A percentile compares a stretch with the other conserved stretches of the same genome.
phyloP scores from a whole-genome alignment of 2,329 filamentous ascomycete species.

The Penicillium sp. region DNA sequence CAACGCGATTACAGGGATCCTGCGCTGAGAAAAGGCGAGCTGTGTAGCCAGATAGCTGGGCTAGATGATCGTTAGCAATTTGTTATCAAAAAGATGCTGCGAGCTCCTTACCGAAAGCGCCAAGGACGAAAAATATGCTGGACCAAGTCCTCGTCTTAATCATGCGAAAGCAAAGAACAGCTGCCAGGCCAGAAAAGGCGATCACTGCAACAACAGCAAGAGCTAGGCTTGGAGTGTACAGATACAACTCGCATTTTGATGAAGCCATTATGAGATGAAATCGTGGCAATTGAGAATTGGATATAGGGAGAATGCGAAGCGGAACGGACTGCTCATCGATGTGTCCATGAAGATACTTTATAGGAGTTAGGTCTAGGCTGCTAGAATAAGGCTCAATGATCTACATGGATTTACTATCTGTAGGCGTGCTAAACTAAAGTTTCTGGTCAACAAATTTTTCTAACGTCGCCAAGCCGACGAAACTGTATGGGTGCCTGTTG shows the following conservation, averaged over 20 bases:
- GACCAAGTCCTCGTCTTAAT: constrained; percentile 1
- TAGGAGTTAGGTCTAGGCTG: neutral
- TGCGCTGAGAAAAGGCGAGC: constrained; percentile 6
- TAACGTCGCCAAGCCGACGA: neutral
- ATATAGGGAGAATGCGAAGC: neutral
- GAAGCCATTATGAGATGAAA: neutral
- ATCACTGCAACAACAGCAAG: constrained; percentile 5
- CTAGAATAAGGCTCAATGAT: neutral
- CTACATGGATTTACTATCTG: neutral
- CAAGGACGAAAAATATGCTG: constrained; percentile 5
- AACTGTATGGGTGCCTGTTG: neutral
- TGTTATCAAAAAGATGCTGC: neutral
- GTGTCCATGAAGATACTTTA: neutral
- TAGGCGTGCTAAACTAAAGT: neutral
- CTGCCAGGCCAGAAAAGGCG: neutral
- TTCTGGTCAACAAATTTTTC: neutral
- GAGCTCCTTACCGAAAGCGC: neutral
- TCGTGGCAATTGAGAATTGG: neutral
- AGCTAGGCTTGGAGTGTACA: constrained; percentile 5
- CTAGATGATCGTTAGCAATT: neutral
- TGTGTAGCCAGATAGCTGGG: constrained; percentile 3
- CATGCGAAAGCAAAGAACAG: constrained; percentile 2
- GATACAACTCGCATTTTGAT: constrained; percentile 3
- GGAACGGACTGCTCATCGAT: neutral
- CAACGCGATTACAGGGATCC: neutral